These are phyloP conservation scores for Endotrypanum monterogeii DNA, from an alignment of 208 protist species.

Conservation along the genomic window DNA sequence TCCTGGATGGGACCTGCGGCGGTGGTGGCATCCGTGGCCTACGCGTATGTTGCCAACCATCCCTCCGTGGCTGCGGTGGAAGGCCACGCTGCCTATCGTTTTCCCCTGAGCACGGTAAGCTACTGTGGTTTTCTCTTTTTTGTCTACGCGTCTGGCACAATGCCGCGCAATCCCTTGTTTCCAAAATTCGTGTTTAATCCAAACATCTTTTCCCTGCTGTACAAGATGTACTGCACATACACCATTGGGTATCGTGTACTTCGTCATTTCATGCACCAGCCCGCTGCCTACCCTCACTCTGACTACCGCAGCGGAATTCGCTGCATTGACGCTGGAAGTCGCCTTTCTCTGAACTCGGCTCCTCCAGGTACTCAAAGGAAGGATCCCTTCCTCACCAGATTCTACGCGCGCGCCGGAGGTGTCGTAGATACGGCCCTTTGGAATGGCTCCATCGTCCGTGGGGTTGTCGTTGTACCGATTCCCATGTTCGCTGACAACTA, in stretches of 20 bases:
- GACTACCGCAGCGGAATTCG: constrained; percentile 80
- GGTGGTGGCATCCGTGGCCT: constrained; percentile 34
- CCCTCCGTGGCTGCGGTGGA: constrained; percentile 7
- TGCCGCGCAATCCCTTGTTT: constrained; percentile 65
- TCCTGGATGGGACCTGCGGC: constrained; percentile 22
- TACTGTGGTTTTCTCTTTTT: constrained; percentile 35
- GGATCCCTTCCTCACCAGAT: constrained; percentile 9
- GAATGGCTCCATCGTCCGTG: not conserved
- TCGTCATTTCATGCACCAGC: constrained; percentile 56
- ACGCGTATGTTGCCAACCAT: constrained; percentile 36
- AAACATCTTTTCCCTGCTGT: constrained; percentile 75
- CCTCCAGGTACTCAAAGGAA: constrained; percentile 2
- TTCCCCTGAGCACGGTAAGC: constrained; percentile 22
- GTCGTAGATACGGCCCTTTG: constrained; percentile 22
- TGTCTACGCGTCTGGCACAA: constrained; percentile 43
- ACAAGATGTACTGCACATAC: constrained; percentile 74
- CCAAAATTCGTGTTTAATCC: constrained; percentile 43
- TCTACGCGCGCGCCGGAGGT: constrained; percentile 22
- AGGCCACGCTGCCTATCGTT: constrained; percentile 13
- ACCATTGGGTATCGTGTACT: constrained; percentile 61
- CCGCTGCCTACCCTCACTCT: constrained; percentile 64
- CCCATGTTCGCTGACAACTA: constrained; percentile 92
- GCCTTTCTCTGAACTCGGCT: constrained; percentile 14
- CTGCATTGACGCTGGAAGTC: constrained; percentile 31
- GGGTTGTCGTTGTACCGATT: constrained; percentile 67